A percentile compares a stretch with the other conserved stretches of the same genome.
Conservation (phyloP, 805 yeast species). For the Saccharomycopsis amapae region DNA sequence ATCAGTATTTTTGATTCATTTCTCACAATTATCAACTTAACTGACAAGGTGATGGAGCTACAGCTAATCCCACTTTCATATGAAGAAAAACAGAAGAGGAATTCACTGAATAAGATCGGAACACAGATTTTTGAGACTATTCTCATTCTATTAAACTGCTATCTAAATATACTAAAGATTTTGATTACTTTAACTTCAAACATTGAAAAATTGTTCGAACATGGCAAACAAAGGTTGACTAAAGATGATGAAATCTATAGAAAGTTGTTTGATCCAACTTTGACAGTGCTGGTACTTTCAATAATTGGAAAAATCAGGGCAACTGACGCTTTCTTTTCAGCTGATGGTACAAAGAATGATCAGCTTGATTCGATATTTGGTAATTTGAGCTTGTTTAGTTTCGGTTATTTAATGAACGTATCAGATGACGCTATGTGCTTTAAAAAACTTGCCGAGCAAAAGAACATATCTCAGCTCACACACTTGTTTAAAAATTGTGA, state of each 20-base stretch:
- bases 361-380: too few relatives aligned
- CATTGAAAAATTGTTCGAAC: not conserved
- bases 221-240: too few relatives aligned
- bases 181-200: slow-evolving; percentile 2
- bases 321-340: not conserved
- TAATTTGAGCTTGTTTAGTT: not conserved
- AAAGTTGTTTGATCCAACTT: too few relatives aligned
- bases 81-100: too few relatives aligned
- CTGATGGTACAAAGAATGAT: not conserved
- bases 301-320: too few relatives aligned
- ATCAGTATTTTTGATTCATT: too few relatives aligned
- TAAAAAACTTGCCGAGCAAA: not conserved
- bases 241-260: not conserved
- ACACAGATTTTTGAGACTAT: slow-evolving; percentile 2
- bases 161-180: not conserved
- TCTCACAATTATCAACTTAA: too few relatives aligned
- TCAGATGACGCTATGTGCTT: not conserved
- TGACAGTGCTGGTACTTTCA: too few relatives aligned
- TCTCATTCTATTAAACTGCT: slow-evolving; percentile 2
- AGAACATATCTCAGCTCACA: too few relatives aligned
- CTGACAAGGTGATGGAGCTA: too few relatives aligned
- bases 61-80: too few relatives aligned
- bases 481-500: too few relatives aligned
- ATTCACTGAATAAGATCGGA: not conserved
- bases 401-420: slow-evolving; percentile 1